Evolutionary conservation across 768 basidiomycete genomes (phyloP).

Genomic region (Hericium rajendrae): DNA sequence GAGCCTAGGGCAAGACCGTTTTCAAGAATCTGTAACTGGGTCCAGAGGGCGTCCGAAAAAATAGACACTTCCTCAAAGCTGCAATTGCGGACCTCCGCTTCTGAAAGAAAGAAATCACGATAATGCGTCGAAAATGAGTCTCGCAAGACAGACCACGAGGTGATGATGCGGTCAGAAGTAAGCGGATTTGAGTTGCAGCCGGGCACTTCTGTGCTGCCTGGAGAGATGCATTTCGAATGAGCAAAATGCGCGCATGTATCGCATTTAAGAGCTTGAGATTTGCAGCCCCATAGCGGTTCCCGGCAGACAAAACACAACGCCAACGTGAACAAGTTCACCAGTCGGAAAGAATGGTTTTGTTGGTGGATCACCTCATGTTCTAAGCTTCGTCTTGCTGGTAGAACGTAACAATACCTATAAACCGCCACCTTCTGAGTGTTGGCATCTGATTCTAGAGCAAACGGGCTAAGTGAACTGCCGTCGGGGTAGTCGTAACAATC

Average conservation of each 20-base stretch:
- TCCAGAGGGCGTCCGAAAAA: constrained; percentile 49
- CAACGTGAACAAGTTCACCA: constrained; percentile 62
- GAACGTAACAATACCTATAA: constrained; percentile 47
- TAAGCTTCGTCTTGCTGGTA: constrained; percentile 23
- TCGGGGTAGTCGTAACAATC: constrained; percentile 69
- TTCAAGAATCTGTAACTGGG: constrained; percentile 54
- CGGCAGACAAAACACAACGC: constrained; percentile 61
- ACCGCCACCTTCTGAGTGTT: constrained; percentile 49
- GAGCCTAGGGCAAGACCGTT: constrained; percentile 62
- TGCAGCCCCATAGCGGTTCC: constrained; percentile 65
- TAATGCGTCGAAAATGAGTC: constrained; percentile 49
- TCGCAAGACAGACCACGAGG: constrained; percentile 44
- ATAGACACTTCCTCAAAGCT: constrained; percentile 67
- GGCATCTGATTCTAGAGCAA: constrained; percentile 34
- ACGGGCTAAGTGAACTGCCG: constrained; percentile 44
- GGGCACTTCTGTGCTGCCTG: constrained; percentile 20
- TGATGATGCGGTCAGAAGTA: constrained; percentile 38
- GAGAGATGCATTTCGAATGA: constrained; percentile 40
- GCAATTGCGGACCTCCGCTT: constrained; percentile 35
- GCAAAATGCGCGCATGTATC: constrained; percentile 48
- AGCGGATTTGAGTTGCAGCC: constrained; percentile 31
- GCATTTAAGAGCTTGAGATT: constrained; percentile 57
- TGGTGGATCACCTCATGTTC: constrained; percentile 13
- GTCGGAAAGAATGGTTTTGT: constrained; percentile 42
- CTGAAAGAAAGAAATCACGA: constrained; percentile 30